Evolutionary conservation across 73 alveolate species (phyloP).

Genomic region (Blepharisma japonicum): DNA sequence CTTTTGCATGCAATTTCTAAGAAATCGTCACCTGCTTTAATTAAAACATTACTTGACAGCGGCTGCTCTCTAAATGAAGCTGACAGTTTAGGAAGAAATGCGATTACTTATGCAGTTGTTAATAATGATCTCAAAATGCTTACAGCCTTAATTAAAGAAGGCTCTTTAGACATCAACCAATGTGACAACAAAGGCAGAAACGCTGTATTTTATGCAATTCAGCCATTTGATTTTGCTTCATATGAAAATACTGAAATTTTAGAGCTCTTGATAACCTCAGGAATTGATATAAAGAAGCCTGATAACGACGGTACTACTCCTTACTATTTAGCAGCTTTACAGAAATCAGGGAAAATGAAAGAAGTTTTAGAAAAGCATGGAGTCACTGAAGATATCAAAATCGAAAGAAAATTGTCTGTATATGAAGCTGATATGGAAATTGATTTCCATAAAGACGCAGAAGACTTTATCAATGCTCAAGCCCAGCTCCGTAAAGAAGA

Average conservation of each 20-base stretch:
- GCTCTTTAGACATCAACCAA: slow-evolving; percentile 39
- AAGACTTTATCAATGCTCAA: slow-evolving; percentile 43
- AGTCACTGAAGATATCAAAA: slow-evolving; percentile 20
- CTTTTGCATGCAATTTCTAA: slow-evolving; percentile 19
- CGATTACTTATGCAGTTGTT: slow-evolving; percentile 67
- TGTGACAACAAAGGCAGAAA: slow-evolving; percentile 73
- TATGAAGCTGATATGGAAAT: slow-evolving; percentile 51
- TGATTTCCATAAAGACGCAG: slow-evolving; percentile 50
- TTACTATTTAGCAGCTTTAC: slow-evolving; percentile 58
- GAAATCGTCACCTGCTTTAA: not conserved
- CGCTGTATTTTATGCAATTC: slow-evolving; percentile 69
- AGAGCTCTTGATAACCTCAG: slow-evolving; percentile 36
- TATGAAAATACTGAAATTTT: slow-evolving; percentile 84
- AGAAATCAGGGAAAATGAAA: slow-evolving; percentile 54
- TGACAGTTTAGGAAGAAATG: slow-evolving; percentile 73
- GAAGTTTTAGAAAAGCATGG: slow-evolving; percentile 31
- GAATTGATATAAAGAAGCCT: not conserved
- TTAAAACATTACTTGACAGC: slow-evolving; percentile 9
- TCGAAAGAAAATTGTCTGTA: slow-evolving; percentile 24
- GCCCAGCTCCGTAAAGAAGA: slow-evolving; percentile 45
- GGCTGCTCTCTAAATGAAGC: slow-evolving; percentile 45
- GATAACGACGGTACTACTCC: slow-evolving; percentile 51
- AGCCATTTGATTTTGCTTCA: slow-evolving; percentile 82
- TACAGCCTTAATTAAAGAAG: slow-evolving; percentile 44
- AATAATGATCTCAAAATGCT: slow-evolving; percentile 63